Conservation (phyloP, 2,329 filamentous ascomycete species). For the Colletotrichum phormii region DNA sequence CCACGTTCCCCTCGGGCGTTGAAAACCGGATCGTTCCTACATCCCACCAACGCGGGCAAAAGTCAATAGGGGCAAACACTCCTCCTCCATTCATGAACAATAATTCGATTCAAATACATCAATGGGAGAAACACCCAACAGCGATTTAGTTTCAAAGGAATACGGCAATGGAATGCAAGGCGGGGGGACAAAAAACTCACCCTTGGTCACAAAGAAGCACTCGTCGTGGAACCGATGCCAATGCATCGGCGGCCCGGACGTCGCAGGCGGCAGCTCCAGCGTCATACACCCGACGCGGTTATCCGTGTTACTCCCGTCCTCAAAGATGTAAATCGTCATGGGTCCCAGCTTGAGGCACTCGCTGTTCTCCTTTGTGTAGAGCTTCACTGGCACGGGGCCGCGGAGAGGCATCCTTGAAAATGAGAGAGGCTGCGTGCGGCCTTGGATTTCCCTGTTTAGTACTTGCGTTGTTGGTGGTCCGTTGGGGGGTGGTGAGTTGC, state of each 20-base stretch:
- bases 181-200: conserved; percentile 18
- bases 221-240: conserved; percentile 53
- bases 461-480: background rate
- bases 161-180: no score
- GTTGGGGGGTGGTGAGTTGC: background rate
- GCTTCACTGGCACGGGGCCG: conserved; percentile 45
- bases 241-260: conserved; percentile 50
- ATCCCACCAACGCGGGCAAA: background rate
- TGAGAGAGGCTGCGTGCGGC: no score
- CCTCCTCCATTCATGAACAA: background rate
- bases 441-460: background rate
- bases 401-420: conserved; percentile 44
- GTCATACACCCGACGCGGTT: conserved; percentile 48
- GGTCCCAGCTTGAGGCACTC: conserved; percentile 47
- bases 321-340: conserved; percentile 48
- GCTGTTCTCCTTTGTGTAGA: conserved; percentile 44
- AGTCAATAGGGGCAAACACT: background rate
- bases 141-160: no score
- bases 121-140: background rate
- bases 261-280: conserved; percentile 45
- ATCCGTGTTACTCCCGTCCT: conserved; percentile 49
- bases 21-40: conserved; percentile 46
- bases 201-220: conserved; percentile 50
- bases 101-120: background rate
- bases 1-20: conserved; percentile 46